Percentiles rank a stretch among this genome's conserved stretches.
phyloP scores from a whole-genome alignment of 208 protist species.

The Leishmania turanica region DNA sequence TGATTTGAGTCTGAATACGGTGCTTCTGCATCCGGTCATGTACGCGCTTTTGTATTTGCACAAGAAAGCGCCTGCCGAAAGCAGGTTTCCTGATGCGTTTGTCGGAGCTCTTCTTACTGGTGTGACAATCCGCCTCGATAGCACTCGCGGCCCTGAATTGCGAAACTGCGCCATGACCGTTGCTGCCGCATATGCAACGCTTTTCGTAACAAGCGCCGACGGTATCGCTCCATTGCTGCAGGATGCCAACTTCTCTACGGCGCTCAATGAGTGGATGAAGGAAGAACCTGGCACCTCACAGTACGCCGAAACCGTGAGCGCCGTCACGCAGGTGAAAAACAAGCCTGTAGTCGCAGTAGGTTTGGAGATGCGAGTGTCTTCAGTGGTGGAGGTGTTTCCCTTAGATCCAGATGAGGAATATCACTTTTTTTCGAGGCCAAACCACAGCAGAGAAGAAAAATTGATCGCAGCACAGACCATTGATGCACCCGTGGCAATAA shows the following conservation, averaged over 20 bases:
- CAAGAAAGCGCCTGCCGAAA: conserved; percentile 5
- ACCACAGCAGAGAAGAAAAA: background rate
- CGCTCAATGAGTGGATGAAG: conserved; percentile 33
- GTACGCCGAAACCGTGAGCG: background rate
- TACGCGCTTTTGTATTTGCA: conserved; percentile 54
- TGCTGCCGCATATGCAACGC: conserved; percentile 39
- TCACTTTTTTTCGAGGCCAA: conserved; percentile 15
- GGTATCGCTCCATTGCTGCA: conserved; percentile 27
- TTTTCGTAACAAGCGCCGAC: conserved; percentile 38
- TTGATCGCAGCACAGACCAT: background rate
- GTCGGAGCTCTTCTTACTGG: conserved; percentile 48
- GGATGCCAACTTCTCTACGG: conserved; percentile 28
- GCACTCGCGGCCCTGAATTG: conserved; percentile 30
- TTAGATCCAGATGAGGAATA: conserved; percentile 33
- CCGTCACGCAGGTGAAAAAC: background rate
- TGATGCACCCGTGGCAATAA: background rate
- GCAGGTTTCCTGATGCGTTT: conserved; percentile 32
- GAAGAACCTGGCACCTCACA: conserved; percentile 17
- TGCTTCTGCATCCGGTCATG: conserved; percentile 55
- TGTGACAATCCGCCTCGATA: conserved; percentile 47
- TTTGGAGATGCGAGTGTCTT: background rate
- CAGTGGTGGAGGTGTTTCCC: conserved; percentile 11
- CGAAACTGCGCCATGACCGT: conserved; percentile 32
- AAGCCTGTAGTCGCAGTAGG: background rate
- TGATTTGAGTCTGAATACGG: conserved; percentile 38